Percentiles rank a stretch among this genome's conserved stretches.
phyloP scores from a whole-genome alignment of 202 grass and related monocot species.

The Setaria italica region DNA sequence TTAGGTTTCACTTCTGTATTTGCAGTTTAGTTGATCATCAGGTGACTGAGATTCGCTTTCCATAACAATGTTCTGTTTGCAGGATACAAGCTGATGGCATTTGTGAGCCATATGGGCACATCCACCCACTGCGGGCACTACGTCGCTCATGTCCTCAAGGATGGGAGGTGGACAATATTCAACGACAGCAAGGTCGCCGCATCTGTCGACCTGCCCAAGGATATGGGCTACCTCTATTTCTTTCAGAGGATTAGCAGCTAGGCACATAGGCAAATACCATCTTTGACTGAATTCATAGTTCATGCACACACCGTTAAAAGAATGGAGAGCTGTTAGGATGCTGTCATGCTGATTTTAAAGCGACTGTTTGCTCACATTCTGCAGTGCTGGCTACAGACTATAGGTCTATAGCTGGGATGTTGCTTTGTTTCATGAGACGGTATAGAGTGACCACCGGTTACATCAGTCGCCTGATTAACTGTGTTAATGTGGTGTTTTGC shows the following conservation, averaged over 20 bases:
- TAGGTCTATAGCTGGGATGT: background rate
- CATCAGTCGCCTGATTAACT: background rate
- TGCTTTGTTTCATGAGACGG: slow-evolving; percentile 2
- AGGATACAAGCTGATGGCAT: slow-evolving; percentile 91
- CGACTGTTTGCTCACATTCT: background rate
- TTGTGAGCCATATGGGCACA: slow-evolving; percentile 94
- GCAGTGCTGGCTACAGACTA: background rate
- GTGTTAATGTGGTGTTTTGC: background rate
- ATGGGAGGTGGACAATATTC: slow-evolving; percentile 90
- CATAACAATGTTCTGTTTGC: slow-evolving; percentile 21
- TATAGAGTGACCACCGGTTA: background rate
- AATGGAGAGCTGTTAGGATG: background rate
- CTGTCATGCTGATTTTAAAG: slow-evolving; percentile 10
- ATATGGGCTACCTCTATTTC: slow-evolving; percentile 98
- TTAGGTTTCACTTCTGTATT: background rate
- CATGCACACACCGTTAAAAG: slow-evolving; percentile 18
- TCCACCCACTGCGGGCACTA: slow-evolving; percentile 98
- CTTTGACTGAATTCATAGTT: slow-evolving; percentile 21
- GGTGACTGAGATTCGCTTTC: background rate
- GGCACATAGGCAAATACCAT: slow-evolving; percentile 7
- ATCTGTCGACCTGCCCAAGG: slow-evolving; percentile 92
- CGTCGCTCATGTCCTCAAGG: slow-evolving; percentile 86
- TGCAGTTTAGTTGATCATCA: background rate
- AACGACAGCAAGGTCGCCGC: slow-evolving; percentile 89
- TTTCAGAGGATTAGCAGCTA: slow-evolving; percentile 67